phyloP scores from a whole-genome alignment of 495 filamentous ascomycete genomes.

The Monascus purpureus region DNA sequence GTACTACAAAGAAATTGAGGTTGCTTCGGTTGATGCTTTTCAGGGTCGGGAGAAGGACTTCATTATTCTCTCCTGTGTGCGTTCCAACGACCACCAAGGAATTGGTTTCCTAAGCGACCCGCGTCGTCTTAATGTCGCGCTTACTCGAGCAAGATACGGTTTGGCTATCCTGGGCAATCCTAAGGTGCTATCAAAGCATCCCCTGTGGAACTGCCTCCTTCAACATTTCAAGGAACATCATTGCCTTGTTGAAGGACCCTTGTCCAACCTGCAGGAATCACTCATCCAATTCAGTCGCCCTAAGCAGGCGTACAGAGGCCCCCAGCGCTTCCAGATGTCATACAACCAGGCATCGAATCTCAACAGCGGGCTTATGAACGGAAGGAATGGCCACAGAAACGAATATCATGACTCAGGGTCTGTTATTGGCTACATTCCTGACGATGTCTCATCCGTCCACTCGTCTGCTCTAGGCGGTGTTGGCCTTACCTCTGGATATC shows the following conservation, averaged over 20 bases:
- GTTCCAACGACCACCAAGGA: constrained; percentile 97
- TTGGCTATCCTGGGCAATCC: constrained; percentile 95
- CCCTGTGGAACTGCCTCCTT: constrained; percentile 92
- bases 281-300: constrained; percentile 91
- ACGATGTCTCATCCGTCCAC: constrained; percentile 93
- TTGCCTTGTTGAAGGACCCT: constrained; percentile 91
- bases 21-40: constrained; percentile 97
- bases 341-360: constrained; percentile 53
- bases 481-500: constrained; percentile 66
- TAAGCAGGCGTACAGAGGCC: constrained; percentile 82
- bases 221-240: constrained; percentile 96
- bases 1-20: constrained; percentile 96
- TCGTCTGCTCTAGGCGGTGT: constrained; percentile 81
- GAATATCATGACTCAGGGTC: constrained; percentile 80
- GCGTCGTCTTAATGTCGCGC: constrained; percentile 94
- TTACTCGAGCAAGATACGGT: constrained; percentile 94
- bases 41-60: constrained; percentile 99
- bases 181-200: constrained; percentile 95
- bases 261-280: constrained; percentile 88
- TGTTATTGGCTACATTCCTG: constrained; percentile 84
- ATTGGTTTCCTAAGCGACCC: constrained; percentile 99
- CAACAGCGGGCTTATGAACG: constrained; percentile 33
- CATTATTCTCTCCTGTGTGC: constrained; percentile 94
- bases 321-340: constrained; percentile 76
- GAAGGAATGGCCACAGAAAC: constrained; percentile 39